Base-by-base conservation (phyloP, 176 grass and related monocot genomes). In the Oryza punctata region DNA sequence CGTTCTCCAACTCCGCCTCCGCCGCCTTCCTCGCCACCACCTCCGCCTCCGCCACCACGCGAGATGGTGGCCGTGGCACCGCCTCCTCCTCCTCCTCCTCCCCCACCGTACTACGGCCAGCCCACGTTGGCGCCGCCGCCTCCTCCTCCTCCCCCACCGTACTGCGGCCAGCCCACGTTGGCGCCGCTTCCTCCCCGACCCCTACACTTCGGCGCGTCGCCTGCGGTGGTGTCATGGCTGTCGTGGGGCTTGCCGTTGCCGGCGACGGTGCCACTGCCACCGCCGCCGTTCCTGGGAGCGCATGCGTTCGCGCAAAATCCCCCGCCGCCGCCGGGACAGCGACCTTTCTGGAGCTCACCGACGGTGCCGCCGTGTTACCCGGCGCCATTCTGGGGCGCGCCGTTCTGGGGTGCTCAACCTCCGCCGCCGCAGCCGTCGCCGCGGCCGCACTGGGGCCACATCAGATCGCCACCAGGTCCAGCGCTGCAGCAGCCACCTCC, bases 301-400 rank as follows among this genome's bases (percentile, higher is more conserved):
- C 38, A 46, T 41, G 12, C 30, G 14, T 21, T 70, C 23, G 12
- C n/a, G 47, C 47, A 26, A 10, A 30, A 57, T 81, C 46, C n/a
- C 24, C 46, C 30, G 35, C 35, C 75, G 24, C 46, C 30, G 35
- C 35, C 75, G 24, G 85, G 63, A 16, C 71, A 52, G 32, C 46
- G 38, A 33, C 70, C 76, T 10, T 19, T 14, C 24, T 89, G 87
- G 87, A 59, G 15, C 26, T 0, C 65, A 10, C 67, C 29, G 47
- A 64, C 29, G 71, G 25, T 80, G 28, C 73, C 72, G 46, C 67
- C 57, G 70, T 85, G 16, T 49, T 80, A 75, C 30, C 81, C 63
- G 63, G 81, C 87, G 23, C 49, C 87, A 63, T 86, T 63, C 57
- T 82, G 78, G 78, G 88, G 78, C 12, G 72, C 82, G 30, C 87